Base-by-base conservation (phyloP, 2,329 filamentous ascomycete species). In the Sphaerulina musiva region DNA sequence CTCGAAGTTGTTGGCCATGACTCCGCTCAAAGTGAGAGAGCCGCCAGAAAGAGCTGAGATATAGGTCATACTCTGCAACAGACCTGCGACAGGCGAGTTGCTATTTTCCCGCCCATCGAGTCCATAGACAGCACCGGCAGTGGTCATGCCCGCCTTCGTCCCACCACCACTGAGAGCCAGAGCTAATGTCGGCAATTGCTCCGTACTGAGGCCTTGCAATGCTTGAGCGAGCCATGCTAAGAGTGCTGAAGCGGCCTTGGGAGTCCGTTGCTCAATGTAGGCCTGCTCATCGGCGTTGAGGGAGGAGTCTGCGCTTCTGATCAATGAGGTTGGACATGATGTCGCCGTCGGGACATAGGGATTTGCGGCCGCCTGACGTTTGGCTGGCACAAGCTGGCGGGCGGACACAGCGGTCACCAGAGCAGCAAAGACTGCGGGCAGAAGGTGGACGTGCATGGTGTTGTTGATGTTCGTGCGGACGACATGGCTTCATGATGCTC, bases 1-100 rank as follows among this genome's bases (percentile, higher is more conserved):
- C n/a, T 48, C 53, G 32, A 58, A 58, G 20, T 58, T 45, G 49
- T 58, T 58, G 34, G 45, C 45, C 53, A 58, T 58, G 12, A 58
- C 44, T 2, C 56, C 56, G 26, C 42, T 45, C 14, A 58, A 43
- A 10, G 56, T 58, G 32, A 58, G 46, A 42, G 56, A 56, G 7
- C 56, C 56, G 43, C 56, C 56, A 14, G 53, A 56, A 2, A 58
- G 49, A 32, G 56, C 56, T 14, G 48, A 49, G 6, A 58, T 29
- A 45, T 58, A 58, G 26, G 56, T 58, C 48, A 53, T 49, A 34
- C 48, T 46, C 23, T 58, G 56, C 26, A 58, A 45, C 11, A 58
- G 42, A 29, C 56, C 56, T 17, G 47, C 49, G 7, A 56, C 36
- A 2, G 46, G 26, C 31, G 55, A 54, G 12, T 53, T 29, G 23